These are phyloP conservation scores for Aegilops speltoides DNA, from an alignment of 176 grass and related monocot species.

Conservation along the genomic window DNA sequence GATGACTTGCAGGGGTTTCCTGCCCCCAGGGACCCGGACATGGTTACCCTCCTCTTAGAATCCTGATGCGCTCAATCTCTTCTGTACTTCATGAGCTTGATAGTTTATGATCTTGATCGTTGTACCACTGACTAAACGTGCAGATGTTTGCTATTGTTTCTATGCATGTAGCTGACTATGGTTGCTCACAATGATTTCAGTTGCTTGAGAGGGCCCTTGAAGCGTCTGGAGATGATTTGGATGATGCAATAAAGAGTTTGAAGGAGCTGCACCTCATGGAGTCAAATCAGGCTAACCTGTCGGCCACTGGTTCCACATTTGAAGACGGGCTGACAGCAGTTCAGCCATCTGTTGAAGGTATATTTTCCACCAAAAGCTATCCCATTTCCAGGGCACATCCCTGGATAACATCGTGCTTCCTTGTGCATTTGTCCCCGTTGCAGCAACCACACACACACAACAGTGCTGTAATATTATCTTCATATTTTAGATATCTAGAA, in stretches of 20 bases:
- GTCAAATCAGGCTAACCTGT: constrained; percentile 40
- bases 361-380: background rate
- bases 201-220: constrained; percentile 78
- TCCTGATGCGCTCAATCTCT: background rate
- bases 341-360: constrained; percentile 46
- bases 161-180: background rate
- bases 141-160: background rate
- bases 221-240: constrained; percentile 82
- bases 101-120: too few relatives aligned
- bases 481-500: background rate
- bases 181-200: constrained; percentile 51
- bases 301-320: constrained; percentile 29
- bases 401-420: background rate
- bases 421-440: background rate
- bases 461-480: background rate
- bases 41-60: background rate
- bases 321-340: constrained; percentile 38
- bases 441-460: background rate
- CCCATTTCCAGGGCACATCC: background rate
- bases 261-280: constrained; percentile 50
- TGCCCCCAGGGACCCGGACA: background rate
- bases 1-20: background rate
- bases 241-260: constrained; percentile 83
- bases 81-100: background rate
- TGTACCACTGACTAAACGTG: background rate